phyloP scores from a whole-genome alignment of 83 land plant genomes.

The Larix sibirica region DNA sequence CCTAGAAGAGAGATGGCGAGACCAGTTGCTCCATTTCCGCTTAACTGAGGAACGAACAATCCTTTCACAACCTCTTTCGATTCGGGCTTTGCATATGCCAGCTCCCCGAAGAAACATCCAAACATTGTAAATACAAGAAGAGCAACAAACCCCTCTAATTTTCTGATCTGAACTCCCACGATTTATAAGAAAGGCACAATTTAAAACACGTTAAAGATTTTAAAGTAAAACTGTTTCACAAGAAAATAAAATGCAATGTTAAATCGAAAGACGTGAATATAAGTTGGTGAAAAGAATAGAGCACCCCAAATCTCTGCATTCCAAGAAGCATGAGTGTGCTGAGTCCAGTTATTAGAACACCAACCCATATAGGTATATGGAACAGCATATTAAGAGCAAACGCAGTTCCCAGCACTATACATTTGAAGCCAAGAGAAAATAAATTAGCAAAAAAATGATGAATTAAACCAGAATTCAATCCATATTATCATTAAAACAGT shows the following conservation, averaged over 20 bases:
- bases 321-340: conserved; percentile 77
- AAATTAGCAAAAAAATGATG: no score
- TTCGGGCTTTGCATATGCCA: conserved; percentile 24
- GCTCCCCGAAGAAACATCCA: conserved; percentile 23
- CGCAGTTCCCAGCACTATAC: conserved; percentile 82
- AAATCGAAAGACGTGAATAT: not conserved
- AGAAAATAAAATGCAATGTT: no score
- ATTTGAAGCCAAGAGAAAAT: not conserved
- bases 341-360: conserved; percentile 70
- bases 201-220: no score
- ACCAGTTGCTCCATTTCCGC: conserved; percentile 30
- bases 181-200: not conserved
- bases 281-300: not conserved
- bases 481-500: no score
- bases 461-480: no score
- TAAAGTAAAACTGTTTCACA: no score
- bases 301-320: conserved; percentile 68
- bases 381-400: conserved; percentile 74
- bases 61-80: conserved; percentile 19
- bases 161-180: conserved; percentile 19
- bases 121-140: conserved; percentile 27
- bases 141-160: conserved; percentile 22
- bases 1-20: conserved; percentile 32
- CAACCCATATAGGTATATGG: conserved; percentile 67
- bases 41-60: conserved; percentile 23